Base-by-base conservation (phyloP, 2,329 filamentous ascomycete species). In the Harringtonia aguacate region DNA sequence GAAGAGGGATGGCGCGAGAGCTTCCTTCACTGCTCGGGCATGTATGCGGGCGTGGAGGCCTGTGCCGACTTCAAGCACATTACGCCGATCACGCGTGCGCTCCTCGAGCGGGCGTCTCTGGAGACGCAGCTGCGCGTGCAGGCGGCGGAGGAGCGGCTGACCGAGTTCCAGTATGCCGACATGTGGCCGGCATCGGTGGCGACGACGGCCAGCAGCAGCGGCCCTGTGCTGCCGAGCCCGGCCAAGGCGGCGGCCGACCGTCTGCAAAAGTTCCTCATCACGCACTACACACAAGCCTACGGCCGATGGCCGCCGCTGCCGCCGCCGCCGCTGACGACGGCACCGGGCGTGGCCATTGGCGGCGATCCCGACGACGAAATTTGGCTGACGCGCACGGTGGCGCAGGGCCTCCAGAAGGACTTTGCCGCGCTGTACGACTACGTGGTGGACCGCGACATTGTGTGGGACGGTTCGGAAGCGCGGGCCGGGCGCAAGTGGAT, bases 401-500 rank as follows among this genome's bases (percentile, higher is more conserved):
- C 70, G 1, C 67, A 70, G 38, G 65, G 65, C 3, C 57, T 86
- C n/a, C 77, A 82, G 50, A 66, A 65, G 28, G 81, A 85, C 50
- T 84, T 86, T 52, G 76, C 77, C 3, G 74, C 77, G 0, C 62
- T 86, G 2, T 86, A 86, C 53, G 80, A 85, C 53, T 84, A 82
- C 49, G 63, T 85, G 1, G 80, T 86, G 15, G 75, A 85, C 56
- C 71, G 78, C 6, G 75, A 83, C 38, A 70, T 84, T 5, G 57
- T 72, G 1, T 86, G 81, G 78, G 78, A 81, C 44, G 70, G 70
- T 18, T 72, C 71, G 0, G 78, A 82, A 54, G 75, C 75, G 39
- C 66, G 76, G 1, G 70, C 73, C 4, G 72, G 73, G 17, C 72
- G 77, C 34, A 82, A 81, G 54, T 82, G 78, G 76, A 73, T 77